phyloP scores from a whole-genome alignment of 345 rosid genomes.

The Laguncularia racemosa region DNA sequence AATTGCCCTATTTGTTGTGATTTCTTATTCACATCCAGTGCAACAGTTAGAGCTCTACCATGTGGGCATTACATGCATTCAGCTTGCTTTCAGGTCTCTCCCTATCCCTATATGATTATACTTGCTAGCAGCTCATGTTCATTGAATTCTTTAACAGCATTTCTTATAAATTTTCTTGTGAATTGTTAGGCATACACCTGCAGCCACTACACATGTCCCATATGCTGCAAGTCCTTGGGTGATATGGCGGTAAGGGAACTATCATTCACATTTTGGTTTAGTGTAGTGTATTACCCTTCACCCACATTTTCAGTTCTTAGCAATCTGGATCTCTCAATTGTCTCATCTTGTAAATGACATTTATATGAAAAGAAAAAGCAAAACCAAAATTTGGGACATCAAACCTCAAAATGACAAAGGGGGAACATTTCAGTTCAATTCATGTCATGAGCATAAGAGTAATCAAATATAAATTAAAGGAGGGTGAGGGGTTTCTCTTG shows the following conservation, averaged over 20 bases:
- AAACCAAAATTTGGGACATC: too few species aligned
- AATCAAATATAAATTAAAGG: too few species aligned
- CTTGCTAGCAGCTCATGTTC: background rate
- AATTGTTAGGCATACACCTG: constrained; percentile 77
- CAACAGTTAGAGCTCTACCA: constrained; percentile 74
- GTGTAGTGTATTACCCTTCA: background rate
- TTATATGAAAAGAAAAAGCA: too few species aligned
- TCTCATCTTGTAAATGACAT: too few species aligned
- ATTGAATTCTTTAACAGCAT: constrained; percentile 3
- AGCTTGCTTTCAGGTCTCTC: constrained; percentile 81
- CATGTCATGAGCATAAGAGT: too few species aligned
- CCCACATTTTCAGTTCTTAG: background rate
- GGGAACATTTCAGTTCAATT: too few species aligned
- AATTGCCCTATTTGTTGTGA: constrained; percentile 94
- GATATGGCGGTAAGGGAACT: constrained; percentile 74
- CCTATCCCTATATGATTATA: constrained; percentile 1
- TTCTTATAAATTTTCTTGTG: background rate
- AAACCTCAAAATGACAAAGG: too few species aligned
- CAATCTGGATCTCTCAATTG: too few species aligned
- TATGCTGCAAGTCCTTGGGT: constrained; percentile 91
- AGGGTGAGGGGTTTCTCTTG: too few species aligned
- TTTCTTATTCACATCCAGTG: constrained; percentile 78
- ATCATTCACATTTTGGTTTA: background rate
- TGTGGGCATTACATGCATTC: constrained; percentile 96
- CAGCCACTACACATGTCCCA: constrained; percentile 87